phyloP scores from a whole-genome alignment of 441 rosid species.

The Manihot esculenta region DNA sequence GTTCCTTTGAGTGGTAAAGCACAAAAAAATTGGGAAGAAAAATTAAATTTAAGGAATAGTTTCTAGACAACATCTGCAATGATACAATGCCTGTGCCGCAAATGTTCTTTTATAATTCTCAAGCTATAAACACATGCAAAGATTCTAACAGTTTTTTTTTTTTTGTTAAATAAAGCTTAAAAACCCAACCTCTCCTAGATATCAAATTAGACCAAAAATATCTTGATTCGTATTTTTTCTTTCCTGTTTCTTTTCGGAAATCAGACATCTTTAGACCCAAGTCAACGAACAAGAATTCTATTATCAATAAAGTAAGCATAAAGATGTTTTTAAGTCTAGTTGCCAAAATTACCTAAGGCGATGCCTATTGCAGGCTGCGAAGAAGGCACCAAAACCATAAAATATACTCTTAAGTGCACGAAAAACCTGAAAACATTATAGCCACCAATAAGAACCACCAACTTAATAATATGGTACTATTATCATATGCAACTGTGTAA shows the following conservation, averaged over 20 bases:
- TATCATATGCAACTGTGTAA: constrained; percentile 7
- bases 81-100: background rate
- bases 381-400: constrained; percentile 85
- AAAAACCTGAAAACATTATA: constrained; percentile 57
- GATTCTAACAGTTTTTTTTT: too few relatives aligned
- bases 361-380: constrained; percentile 92
- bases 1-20: background rate
- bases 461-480: background rate
- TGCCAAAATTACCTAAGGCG: constrained; percentile 72
- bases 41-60: background rate
- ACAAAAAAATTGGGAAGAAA: background rate
- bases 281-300: background rate
- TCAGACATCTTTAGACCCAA: background rate
- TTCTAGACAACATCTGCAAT: background rate
- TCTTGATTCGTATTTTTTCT: background rate
- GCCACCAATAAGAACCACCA: constrained; percentile 18
- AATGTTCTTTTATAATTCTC: background rate
- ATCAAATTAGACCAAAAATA: background rate
- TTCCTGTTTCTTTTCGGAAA: background rate
- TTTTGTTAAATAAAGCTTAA: too few relatives aligned
- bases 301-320: background rate
- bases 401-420: constrained; percentile 87
- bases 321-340: background rate
- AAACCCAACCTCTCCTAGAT: background rate
- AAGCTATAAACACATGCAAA: background rate